Conservation (phyloP, 2,329 filamentous ascomycete genomes). For the Colletotrichum sp. region DNA sequence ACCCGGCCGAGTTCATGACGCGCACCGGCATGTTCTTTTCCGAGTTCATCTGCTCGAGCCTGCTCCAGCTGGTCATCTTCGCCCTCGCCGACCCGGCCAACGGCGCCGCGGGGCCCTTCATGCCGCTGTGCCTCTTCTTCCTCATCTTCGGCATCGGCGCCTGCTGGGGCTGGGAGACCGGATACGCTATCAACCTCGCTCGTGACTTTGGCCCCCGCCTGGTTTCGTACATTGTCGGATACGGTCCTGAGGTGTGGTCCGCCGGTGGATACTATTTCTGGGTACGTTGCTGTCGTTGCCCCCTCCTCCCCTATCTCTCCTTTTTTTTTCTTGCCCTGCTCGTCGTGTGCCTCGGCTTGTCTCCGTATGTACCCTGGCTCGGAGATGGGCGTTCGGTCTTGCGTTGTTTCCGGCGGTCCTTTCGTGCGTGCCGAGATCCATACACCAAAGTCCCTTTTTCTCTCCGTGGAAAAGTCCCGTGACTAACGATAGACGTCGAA, state of each 20-base stretch:
- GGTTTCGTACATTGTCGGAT: conserved; percentile 71
- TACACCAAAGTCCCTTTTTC: background rate
- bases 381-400: background rate
- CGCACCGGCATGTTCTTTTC: conserved; percentile 73
- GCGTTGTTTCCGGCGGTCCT: too few species aligned
- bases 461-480: background rate
- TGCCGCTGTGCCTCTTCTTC: conserved; percentile 71
- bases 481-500: background rate
- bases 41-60: conserved; percentile 70
- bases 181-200: conserved; percentile 77
- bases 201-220: conserved; percentile 75
- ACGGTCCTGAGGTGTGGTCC: conserved; percentile 70
- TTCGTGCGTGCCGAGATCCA: too few species aligned
- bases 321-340: background rate
- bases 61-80: conserved; percentile 76
- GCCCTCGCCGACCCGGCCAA: conserved; percentile 66
- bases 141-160: conserved; percentile 76
- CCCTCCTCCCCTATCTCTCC: background rate
- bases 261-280: conserved; percentile 76
- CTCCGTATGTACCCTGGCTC: background rate
- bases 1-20: conserved; percentile 70
- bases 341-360: background rate
- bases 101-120: conserved; percentile 60
- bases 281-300: conserved; percentile 44
- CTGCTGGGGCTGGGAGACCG: conserved; percentile 78